A percentile compares a stretch with the other conserved stretches of the same genome.
Conservation (phyloP, 768 basidiomycete genomes). For the Scleroderma bovista region DNA sequence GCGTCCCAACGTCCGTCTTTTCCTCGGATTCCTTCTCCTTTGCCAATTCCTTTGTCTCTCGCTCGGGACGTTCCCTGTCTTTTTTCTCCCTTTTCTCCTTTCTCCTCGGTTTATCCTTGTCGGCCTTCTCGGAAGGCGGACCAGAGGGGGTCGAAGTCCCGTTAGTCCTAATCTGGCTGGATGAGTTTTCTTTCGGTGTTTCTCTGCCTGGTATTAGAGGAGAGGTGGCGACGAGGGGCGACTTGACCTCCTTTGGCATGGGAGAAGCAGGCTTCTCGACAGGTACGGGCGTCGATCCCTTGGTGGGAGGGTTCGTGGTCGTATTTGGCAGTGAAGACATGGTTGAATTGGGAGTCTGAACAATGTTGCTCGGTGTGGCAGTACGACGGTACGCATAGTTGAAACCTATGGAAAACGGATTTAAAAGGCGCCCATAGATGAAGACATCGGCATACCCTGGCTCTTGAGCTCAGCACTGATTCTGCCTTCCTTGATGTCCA, state of each 20-base stretch:
- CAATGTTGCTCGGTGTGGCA: slow-evolving; percentile 45
- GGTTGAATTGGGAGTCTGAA: slow-evolving; percentile 54
- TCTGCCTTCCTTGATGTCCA: slow-evolving; percentile 89
- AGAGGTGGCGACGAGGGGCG: slow-evolving; percentile 30
- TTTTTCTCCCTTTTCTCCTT: slow-evolving; percentile 63
- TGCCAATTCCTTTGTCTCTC: slow-evolving; percentile 35
- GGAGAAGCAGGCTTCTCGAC: slow-evolving; percentile 33
- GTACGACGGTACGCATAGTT: slow-evolving; percentile 92
- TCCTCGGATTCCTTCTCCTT: slow-evolving; percentile 19
- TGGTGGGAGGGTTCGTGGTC: slow-evolving; percentile 28
- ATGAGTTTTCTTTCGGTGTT: slow-evolving; percentile 32
- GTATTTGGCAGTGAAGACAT: slow-evolving; percentile 45
- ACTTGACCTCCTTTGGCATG: slow-evolving; percentile 29
- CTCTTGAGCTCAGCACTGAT: slow-evolving; percentile 90
- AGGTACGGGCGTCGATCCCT: slow-evolving; percentile 29
- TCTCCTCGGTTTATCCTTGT: slow-evolving; percentile 53
- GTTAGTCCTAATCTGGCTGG: slow-evolving; percentile 27
- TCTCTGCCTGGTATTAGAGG: slow-evolving; percentile 23
- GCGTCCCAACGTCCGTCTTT: slow-evolving; percentile 23
- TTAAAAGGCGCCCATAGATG: too few species aligned
- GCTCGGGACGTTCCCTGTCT: slow-evolving; percentile 45
- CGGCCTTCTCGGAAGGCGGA: slow-evolving; percentile 41
- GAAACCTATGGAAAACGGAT: slow-evolving; percentile 53
- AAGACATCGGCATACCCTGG: slow-evolving; percentile 56
- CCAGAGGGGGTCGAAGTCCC: slow-evolving; percentile 25